Evolutionary conservation across 1,284 basidiomycete species (phyloP).

Genomic region (Erythrobasidium hasegawianum): DNA sequence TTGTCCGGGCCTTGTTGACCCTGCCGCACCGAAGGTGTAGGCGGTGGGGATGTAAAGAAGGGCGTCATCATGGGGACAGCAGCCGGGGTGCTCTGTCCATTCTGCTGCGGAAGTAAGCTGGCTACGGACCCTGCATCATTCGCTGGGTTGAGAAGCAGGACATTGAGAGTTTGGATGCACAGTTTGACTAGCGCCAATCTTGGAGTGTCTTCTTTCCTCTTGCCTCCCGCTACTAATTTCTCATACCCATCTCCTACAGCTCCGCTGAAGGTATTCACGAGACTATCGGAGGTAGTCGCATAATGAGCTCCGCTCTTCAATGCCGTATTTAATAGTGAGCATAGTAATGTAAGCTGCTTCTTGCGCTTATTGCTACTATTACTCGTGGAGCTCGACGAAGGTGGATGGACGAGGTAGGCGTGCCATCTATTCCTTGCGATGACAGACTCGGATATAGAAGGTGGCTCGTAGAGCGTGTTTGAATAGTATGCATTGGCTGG

Average conservation of each 20-base stretch:
- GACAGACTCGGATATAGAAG: constrained; percentile 47
- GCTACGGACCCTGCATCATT: background rate
- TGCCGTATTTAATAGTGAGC: constrained; percentile 82
- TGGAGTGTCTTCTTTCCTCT: constrained; percentile 15
- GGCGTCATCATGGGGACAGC: background rate
- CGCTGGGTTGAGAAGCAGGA: constrained; percentile 7
- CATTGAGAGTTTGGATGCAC: constrained; percentile 17
- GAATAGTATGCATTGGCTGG: constrained; percentile 55
- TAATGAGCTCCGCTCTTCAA: constrained; percentile 49
- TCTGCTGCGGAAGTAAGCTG: constrained; percentile 6
- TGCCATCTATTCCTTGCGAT: constrained; percentile 70
- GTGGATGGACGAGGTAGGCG: constrained; percentile 54
- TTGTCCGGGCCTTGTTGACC: constrained; percentile 51
- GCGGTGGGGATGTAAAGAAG: constrained; percentile 51
- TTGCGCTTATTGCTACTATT: constrained; percentile 36
- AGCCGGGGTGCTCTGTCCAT: constrained; percentile 13
- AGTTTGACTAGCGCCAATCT: constrained; percentile 21
- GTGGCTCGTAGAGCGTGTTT: constrained; percentile 64
- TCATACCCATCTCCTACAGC: constrained; percentile 32
- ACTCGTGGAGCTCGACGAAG: background rate
- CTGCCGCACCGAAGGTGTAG: constrained; percentile 48
- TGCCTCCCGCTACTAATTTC: constrained; percentile 32
- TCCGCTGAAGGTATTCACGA: constrained; percentile 13
- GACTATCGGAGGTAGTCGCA: background rate
- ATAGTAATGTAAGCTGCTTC: constrained; percentile 67